A percentile compares a stretch with the other conserved stretches of the same genome.
Evolutionary conservation across 805 yeast genomes (phyloP).

Genomic region (Cyberlindnera mycetangii): DNA sequence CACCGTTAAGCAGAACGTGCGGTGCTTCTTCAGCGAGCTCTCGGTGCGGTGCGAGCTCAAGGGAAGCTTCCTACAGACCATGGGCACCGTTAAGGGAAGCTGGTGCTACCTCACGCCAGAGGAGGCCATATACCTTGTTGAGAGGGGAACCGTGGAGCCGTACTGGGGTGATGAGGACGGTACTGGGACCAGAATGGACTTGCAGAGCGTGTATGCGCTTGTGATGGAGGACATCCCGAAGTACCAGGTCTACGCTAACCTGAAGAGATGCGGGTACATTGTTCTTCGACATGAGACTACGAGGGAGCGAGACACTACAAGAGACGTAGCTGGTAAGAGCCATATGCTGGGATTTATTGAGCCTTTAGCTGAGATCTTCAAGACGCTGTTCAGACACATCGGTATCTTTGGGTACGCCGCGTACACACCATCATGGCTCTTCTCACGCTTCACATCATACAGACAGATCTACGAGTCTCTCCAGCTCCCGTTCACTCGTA

Average conservation of each 20-base stretch:
- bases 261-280: slow-evolving; percentile 77
- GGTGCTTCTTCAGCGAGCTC: slow-evolving; percentile 44
- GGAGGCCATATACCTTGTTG: slow-evolving; percentile 75
- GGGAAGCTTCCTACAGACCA: slow-evolving; percentile 71
- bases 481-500: slow-evolving; percentile 24
- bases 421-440: slow-evolving; percentile 18
- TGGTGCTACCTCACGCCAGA: slow-evolving; percentile 54
- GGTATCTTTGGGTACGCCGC: slow-evolving; percentile 12
- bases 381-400: not conserved
- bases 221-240: slow-evolving; percentile 46
- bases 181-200: slow-evolving; percentile 35
- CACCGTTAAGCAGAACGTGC: slow-evolving; percentile 43
- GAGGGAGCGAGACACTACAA: not conserved
- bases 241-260: slow-evolving; percentile 66
- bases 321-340: not conserved
- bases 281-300: slow-evolving; percentile 37
- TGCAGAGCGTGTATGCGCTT: slow-evolving; percentile 62
- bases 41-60: slow-evolving; percentile 45
- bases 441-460: slow-evolving; percentile 23
- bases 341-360: not conserved
- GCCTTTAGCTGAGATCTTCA: not conserved
- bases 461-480: slow-evolving; percentile 31
- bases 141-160: slow-evolving; percentile 67
- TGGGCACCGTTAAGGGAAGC: slow-evolving; percentile 56
- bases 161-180: slow-evolving; percentile 34